Conservation (phyloP, 768 basidiomycete species). For the Russula griseocarnosa region DNA sequence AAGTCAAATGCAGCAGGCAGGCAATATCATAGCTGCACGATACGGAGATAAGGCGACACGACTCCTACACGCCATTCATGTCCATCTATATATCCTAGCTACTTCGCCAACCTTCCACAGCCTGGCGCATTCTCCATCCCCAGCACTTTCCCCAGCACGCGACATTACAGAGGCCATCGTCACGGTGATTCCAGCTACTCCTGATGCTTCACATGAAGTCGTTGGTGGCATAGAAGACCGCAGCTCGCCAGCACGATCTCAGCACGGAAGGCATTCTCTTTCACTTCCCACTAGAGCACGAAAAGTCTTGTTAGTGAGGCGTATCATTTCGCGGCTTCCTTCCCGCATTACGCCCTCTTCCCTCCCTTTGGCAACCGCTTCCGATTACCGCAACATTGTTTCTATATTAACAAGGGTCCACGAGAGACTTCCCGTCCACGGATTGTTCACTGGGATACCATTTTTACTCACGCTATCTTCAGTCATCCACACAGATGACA, state of each 20-base stretch:
- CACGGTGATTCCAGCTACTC: conserved; percentile 25
- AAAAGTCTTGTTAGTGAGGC: conserved; percentile 54
- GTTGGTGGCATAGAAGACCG: conserved; percentile 34
- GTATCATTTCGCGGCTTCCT: conserved; percentile 49
- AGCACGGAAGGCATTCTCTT: conserved; percentile 46
- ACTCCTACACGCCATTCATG: conserved; percentile 76
- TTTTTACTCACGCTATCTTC: conserved; percentile 77
- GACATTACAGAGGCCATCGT: conserved; percentile 22
- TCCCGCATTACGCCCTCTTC: conserved; percentile 42
- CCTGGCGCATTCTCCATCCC: conserved; percentile 41
- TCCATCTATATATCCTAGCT: conserved; percentile 74
- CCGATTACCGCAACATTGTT: conserved; percentile 72
- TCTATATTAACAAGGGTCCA: conserved; percentile 65
- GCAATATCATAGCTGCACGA: conserved; percentile 46
- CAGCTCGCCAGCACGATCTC: conserved; percentile 36
- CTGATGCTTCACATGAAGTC: conserved; percentile 34
- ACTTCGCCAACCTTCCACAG: conserved; percentile 57
- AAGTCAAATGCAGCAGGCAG: conserved; percentile 46
- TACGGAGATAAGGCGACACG: conserved; percentile 62
- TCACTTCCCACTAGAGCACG: conserved; percentile 48
- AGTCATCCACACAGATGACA: conserved; percentile 44
- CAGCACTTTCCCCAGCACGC: conserved; percentile 33
- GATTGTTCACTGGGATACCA: conserved; percentile 72
- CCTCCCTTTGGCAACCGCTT: conserved; percentile 50
- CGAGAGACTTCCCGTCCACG: conserved; percentile 68